These are phyloP conservation scores for Dictyostelium capitatum DNA, from an alignment of 78 protist species.

Conservation along the genomic window DNA sequence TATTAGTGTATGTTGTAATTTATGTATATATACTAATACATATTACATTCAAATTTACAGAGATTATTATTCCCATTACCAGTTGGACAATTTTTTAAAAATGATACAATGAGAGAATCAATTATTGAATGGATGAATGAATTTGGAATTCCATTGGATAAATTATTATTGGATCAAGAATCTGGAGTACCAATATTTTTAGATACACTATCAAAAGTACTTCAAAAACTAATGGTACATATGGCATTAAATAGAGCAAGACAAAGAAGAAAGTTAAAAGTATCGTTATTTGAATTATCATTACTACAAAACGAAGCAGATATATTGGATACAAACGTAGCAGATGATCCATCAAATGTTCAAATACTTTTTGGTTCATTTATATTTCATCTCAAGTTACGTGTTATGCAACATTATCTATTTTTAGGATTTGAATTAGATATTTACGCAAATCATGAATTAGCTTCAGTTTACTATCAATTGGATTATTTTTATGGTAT, in stretches of 20 bases:
- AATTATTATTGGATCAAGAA: neutral
- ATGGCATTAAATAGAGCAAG: conserved; percentile 61
- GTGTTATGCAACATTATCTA: conserved; percentile 44
- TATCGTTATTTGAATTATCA: conserved; percentile 28
- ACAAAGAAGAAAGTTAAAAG: conserved; percentile 41
- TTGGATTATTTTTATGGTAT: conserved; percentile 23
- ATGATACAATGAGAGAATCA: neutral
- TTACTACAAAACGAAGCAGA: conserved; percentile 60
- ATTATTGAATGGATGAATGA: conserved; percentile 61
- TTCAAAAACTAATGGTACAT: conserved; percentile 36
- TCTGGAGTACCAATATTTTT: conserved; percentile 1
- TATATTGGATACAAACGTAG: conserved; percentile 41
- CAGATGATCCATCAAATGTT: conserved; percentile 20
- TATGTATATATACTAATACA: neutral
- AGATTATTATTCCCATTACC: conserved; percentile 61
- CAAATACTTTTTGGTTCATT: conserved; percentile 44
- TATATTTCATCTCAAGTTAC: conserved; percentile 32
- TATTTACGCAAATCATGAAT: conserved; percentile 29
- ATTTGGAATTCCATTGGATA: conserved; percentile 50
- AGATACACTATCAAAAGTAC: conserved; percentile 8
- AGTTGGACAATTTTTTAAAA: conserved; percentile 19
- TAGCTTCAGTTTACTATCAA: conserved; percentile 41
- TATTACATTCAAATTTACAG: too few species aligned
- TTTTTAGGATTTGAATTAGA: conserved; percentile 60
- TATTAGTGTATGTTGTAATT: neutral